Evolutionary conservation across 306 rosid species (phyloP).

Genomic region (Pachyrhizus erosus): DNA sequence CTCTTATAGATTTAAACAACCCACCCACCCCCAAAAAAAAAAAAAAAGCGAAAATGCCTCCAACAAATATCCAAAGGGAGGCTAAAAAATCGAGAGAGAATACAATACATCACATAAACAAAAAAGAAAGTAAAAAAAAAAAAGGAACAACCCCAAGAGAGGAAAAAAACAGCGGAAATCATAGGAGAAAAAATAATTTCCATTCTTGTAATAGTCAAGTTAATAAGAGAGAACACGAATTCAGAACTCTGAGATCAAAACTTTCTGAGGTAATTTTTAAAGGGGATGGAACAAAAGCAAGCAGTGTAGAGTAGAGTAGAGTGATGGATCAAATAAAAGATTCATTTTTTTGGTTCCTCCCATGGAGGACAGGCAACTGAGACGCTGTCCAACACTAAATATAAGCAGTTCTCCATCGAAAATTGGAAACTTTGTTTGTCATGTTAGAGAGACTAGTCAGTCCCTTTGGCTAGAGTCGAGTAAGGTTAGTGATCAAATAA

Average conservation of each 20-base stretch:
- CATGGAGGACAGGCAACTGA: background rate
- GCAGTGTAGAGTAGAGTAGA: background rate
- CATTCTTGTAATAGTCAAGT: background rate
- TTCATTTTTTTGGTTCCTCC: background rate
- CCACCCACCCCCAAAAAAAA: too few species aligned
- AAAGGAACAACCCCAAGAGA: background rate
- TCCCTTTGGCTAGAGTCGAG: background rate
- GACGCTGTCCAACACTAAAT: background rate
- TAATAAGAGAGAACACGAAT: background rate
- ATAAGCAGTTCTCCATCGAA: background rate
- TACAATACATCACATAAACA: background rate
- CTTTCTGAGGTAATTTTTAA: background rate
- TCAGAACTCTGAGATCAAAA: background rate
- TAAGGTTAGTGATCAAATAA: background rate
- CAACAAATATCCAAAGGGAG: background rate
- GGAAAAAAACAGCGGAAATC: conserved; percentile 8
- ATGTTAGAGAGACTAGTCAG: background rate
- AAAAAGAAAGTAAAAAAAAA: background rate
- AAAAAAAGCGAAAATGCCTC: background rate
- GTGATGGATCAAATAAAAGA: background rate
- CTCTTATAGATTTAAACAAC: background rate
- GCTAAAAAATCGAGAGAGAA: background rate
- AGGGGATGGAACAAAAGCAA: background rate
- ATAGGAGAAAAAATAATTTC: background rate
- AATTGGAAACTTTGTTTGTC: background rate